A percentile compares a stretch with the other conserved stretches of the same genome.
phyloP scores from a whole-genome alignment of 768 basidiomycete species.

The Holtermannia corniformis region DNA sequence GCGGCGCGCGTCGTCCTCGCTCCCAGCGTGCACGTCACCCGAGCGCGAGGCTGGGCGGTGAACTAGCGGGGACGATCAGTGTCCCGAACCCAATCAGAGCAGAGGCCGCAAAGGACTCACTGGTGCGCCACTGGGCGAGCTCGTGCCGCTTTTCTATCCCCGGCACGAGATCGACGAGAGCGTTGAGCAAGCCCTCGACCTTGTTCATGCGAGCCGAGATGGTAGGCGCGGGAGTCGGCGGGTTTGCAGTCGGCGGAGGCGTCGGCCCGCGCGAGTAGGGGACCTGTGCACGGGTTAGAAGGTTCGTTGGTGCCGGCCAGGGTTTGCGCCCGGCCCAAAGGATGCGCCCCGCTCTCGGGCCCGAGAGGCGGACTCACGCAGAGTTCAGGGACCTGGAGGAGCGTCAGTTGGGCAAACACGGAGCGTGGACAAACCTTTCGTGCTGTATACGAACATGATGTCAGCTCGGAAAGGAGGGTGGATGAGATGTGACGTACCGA shows the following conservation, averaged over 20 bases:
- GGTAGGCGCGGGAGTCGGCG: neutral
- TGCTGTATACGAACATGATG: neutral
- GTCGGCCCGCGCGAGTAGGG: conserved; percentile 11
- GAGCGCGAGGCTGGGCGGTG: no score
- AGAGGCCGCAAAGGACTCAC: neutral
- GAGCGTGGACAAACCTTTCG: conserved; percentile 5
- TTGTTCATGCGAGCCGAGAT: neutral
- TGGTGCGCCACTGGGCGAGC: neutral
- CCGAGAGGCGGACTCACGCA: conserved; percentile 6
- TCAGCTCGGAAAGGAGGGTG: neutral
- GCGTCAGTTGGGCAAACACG: conserved; percentile 2
- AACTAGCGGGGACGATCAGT: no score
- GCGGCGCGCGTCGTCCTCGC: neutral
- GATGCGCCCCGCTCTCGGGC: no score
- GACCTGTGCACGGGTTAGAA: neutral
- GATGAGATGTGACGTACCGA: neutral
- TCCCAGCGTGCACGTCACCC: no score
- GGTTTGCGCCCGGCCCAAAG: no score
- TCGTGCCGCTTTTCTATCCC: neutral
- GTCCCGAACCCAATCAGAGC: no score
- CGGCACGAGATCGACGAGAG: neutral
- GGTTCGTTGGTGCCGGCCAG: neutral
- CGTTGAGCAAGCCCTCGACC: neutral
- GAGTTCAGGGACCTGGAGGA: conserved; percentile 9
- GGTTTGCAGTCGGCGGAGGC: conserved; percentile 2